phyloP scores from a whole-genome alignment of 2,329 filamentous ascomycete species.

The Chaetomium olivaceum region DNA sequence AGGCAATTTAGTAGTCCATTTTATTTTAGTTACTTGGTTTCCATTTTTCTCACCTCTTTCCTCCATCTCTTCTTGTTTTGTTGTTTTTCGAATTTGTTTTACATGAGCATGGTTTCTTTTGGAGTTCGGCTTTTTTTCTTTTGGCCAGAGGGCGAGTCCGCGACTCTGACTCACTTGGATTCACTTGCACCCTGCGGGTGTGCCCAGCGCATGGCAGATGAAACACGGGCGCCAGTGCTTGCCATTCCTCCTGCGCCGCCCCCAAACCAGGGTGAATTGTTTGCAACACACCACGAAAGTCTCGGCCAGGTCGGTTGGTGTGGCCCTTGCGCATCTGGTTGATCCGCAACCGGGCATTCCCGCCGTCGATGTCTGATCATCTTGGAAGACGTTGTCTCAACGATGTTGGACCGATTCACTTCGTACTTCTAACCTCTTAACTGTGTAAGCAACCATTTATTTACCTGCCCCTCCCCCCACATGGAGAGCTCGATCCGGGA shows the following conservation, averaged over 20 bases:
- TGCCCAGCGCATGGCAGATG: not conserved
- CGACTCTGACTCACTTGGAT: not conserved
- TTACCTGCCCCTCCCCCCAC: not conserved
- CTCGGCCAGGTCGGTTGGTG: not conserved
- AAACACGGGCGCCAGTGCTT: not conserved
- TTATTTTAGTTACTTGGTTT: too few relatives aligned
- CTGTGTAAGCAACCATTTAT: not conserved
- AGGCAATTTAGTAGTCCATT: too few relatives aligned
- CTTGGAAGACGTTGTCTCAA: not conserved
- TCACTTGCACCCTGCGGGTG: not conserved
- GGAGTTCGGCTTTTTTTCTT: too few relatives aligned
- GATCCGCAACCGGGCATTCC: not conserved
- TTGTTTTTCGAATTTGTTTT: too few relatives aligned
- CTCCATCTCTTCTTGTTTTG: too few relatives aligned
- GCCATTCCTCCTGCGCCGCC: not conserved
- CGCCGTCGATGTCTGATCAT: not conserved
- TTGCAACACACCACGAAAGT: not conserved
- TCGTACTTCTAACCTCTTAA: not conserved
- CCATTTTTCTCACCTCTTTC: too few relatives aligned
- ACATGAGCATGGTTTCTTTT: too few relatives aligned
- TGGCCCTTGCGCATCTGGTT: not conserved
- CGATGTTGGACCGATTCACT: not conserved
- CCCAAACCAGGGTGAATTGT: not conserved
- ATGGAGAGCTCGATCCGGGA: not conserved
- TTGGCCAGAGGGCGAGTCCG: too few relatives aligned